phyloP scores from a whole-genome alignment of 1,139 yeast species.

The Candida anutae region DNA sequence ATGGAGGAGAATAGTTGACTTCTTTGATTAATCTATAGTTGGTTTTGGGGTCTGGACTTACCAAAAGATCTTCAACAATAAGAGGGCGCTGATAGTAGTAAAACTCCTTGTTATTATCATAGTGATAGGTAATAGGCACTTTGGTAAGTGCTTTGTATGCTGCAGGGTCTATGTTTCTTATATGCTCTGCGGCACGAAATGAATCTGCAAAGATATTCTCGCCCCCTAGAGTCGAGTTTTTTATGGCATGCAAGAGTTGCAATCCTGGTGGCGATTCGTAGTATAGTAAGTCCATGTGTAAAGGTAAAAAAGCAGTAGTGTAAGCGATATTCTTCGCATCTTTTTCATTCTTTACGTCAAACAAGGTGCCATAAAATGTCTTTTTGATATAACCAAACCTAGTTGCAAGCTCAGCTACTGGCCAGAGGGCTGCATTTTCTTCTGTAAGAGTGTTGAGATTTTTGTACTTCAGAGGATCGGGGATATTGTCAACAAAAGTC shows the following conservation, averaged over 20 bases:
- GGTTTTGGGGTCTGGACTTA: constrained; percentile 19
- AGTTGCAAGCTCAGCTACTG: constrained; percentile 42
- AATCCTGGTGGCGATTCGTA: constrained; percentile 83
- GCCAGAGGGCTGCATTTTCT: constrained; percentile 29
- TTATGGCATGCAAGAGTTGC: constrained; percentile 61
- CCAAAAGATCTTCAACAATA: constrained; percentile 48
- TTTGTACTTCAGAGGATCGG: constrained; percentile 19
- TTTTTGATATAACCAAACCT: constrained; percentile 63
- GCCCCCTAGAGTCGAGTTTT: constrained; percentile 60
- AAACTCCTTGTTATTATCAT: constrained; percentile 55
- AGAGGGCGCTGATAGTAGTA: constrained; percentile 62
- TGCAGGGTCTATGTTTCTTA: constrained; percentile 47
- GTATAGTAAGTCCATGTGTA: constrained; percentile 76
- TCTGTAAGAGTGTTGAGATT: constrained; percentile 15
- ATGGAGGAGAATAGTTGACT: constrained; percentile 77
- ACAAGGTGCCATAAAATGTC: constrained; percentile 69
- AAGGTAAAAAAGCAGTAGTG: constrained; percentile 57
- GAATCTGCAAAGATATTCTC: constrained; percentile 73
- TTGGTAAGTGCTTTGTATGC: constrained; percentile 58
- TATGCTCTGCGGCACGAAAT: constrained; percentile 54
- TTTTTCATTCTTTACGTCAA: constrained; percentile 56
- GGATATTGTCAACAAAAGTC: constrained; percentile 47
- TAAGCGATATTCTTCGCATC: constrained; percentile 71
- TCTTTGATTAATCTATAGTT: constrained; percentile 40
- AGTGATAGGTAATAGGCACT: constrained; percentile 67